Conservation (phyloP, 2,329 filamentous ascomycete genomes). For the Verticillium alfalfae region DNA sequence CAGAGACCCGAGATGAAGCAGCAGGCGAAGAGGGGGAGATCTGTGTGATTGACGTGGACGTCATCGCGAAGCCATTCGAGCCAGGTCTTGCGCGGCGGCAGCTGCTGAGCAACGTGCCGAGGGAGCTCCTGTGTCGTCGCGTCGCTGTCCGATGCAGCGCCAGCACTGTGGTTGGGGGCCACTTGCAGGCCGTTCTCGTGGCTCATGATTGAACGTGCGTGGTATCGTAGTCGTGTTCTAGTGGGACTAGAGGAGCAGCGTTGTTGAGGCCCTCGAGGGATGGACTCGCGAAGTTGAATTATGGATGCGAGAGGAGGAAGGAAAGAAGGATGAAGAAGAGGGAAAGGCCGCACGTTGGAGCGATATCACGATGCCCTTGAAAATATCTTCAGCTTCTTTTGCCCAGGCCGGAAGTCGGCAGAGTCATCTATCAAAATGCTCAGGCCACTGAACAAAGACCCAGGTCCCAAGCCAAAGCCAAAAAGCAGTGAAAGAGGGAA, state of each 20-base stretch:
- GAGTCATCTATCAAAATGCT: neutral
- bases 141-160: slow-evolving; percentile 5
- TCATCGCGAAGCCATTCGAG: slow-evolving; percentile 11
- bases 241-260: neutral
- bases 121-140: neutral
- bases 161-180: neutral
- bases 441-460: neutral
- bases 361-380: neutral
- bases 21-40: slow-evolving; percentile 32
- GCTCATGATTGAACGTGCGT: slow-evolving; percentile 1
- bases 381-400: neutral
- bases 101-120: neutral
- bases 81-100: slow-evolving; percentile 2
- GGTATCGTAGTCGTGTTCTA: too few relatives aligned
- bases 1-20: slow-evolving; percentile 31
- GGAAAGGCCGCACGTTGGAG: neutral
- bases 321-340: neutral
- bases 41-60: slow-evolving; percentile 15
- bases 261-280: too few relatives aligned
- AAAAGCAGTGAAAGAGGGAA: neutral
- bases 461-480: neutral
- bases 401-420: neutral
- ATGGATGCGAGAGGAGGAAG: neutral
- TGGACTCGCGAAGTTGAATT: neutral
- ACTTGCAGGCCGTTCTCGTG: slow-evolving; percentile 5